Evolutionary conservation across 164 flowering plant genomes (phyloP).

Genomic region (Warburgia ugandensis): DNA sequence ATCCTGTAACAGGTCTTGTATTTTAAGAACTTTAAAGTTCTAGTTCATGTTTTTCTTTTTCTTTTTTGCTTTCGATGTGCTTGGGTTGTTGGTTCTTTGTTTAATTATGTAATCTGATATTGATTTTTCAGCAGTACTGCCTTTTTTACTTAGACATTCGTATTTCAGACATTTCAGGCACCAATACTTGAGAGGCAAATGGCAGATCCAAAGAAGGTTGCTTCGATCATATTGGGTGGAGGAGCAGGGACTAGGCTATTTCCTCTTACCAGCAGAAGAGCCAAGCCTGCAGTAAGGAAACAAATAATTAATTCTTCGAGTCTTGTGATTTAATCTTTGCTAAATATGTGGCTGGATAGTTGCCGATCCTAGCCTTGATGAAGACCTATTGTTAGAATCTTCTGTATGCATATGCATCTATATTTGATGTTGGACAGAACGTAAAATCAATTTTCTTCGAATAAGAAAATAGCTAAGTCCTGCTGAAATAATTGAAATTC

Average conservation of each 20-base stretch:
- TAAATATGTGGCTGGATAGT: neutral
- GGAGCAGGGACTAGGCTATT: conserved; percentile 16
- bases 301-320: neutral
- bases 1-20: too few relatives aligned
- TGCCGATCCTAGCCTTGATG: too few relatives aligned
- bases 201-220: conserved; percentile 15
- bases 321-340: too few relatives aligned
- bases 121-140: too few relatives aligned
- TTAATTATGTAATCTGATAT: neutral
- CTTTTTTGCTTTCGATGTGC: neutral
- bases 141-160: neutral
- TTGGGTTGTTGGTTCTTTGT: neutral
- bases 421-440: too few relatives aligned
- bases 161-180: conserved; percentile 10
- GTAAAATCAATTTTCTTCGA: too few relatives aligned
- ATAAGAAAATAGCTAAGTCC: too few relatives aligned
- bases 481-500: too few relatives aligned
- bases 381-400: too few relatives aligned
- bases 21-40: too few relatives aligned
- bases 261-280: conserved; percentile 17
- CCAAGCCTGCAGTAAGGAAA: conserved; percentile 16
- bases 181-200: conserved; percentile 6
- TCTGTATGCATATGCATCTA: too few relatives aligned
- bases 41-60: too few relatives aligned
- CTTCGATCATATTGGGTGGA: conserved; percentile 19